A percentile compares a stretch with the other conserved stretches of the same genome.
Evolutionary conservation across 2,329 filamentous ascomycete genomes (phyloP).

Genomic region (Epichloe hybrida): DNA sequence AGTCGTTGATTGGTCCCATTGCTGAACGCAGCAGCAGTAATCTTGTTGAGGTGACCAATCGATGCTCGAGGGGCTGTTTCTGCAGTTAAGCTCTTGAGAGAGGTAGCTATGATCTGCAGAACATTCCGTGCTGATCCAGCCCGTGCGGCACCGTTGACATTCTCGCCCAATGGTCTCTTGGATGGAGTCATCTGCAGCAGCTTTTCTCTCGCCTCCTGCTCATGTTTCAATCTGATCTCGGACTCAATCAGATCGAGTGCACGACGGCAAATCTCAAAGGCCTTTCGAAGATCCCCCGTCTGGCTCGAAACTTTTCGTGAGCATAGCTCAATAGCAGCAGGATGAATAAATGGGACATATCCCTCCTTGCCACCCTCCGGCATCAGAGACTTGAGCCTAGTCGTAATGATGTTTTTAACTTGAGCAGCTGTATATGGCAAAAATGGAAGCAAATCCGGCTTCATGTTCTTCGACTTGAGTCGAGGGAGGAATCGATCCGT

Average conservation of each 20-base stretch:
- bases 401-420: conserved; percentile 75
- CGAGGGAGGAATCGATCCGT: conserved; percentile 91
- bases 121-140: conserved; percentile 25
- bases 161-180: conserved; percentile 68
- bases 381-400: conserved; percentile 64
- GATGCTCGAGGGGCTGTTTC: conserved; percentile 78
- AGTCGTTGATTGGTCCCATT: conserved; percentile 79
- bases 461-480: conserved; percentile 83
- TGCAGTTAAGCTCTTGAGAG: conserved; percentile 50
- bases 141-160: conserved; percentile 48
- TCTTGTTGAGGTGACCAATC: conserved; percentile 81
- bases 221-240: conserved; percentile 64
- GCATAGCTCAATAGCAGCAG: conserved; percentile 84
- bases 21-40: conserved; percentile 80
- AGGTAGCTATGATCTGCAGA: conserved; percentile 34
- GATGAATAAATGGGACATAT: conserved; percentile 79
- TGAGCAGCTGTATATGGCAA: conserved; percentile 81
- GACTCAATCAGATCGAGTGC: conserved; percentile 81
- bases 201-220: conserved; percentile 44
- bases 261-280: conserved; percentile 84
- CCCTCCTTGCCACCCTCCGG: conserved; percentile 38
- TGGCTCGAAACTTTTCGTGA: conserved; percentile 90
- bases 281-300: conserved; percentile 91
- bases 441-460: conserved; percentile 80
- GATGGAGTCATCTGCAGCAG: conserved; percentile 51